Evolutionary conservation across 257 asterid genomes (phyloP), one percentile per base, ranked within the genome.

Genomic region (Striga asiatica): DNA sequence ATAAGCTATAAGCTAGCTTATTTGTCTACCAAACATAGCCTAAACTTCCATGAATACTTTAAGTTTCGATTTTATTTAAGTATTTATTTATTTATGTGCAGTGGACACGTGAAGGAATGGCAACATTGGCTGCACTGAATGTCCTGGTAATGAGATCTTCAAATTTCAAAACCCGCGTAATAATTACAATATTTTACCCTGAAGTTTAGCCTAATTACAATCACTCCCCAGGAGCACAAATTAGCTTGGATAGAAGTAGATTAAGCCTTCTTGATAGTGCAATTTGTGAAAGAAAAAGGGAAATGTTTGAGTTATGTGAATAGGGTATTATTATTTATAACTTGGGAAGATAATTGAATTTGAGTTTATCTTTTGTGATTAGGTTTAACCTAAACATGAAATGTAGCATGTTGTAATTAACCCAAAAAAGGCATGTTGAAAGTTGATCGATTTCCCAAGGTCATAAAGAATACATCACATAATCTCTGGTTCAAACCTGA

Each of bases 101-200:
- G 98, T 89, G 98, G 98, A 89, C 96, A 67, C 98, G 98, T 21
- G 96, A 89, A 76, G 98, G 98, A 73, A 89, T 89, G 98, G 98
- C 98, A 13, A 86, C 96, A 17, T 74, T 89, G 42, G 95, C 98
- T 52, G 98, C 98, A 7, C 61, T 89, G 17, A 89, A 89, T 56
- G 98, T 89, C 60, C 72, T 89, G 98, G 98, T 89, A 89, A 88
- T 1, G 71, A 56, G 10, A 5, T 29, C 45, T 41, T 53, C 60
- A 24, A 13, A 2, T 41, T 41, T 6, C 5, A 16, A 41, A 16
- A 14, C 8, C 22, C 14, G 13, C 20, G 22, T 2, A 12, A 41
- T 41, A 13, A 16, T 41, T 41, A 13, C 47, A 13, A 39, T 13
- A 16, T 13, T 10, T 5, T 5, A 7, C 19, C 48, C 48, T 41